Percentiles rank a stretch among this genome's conserved stretches.
Evolutionary conservation across 495 filamentous ascomycete genomes (phyloP).

Genomic region (Neurospora cerealis): DNA sequence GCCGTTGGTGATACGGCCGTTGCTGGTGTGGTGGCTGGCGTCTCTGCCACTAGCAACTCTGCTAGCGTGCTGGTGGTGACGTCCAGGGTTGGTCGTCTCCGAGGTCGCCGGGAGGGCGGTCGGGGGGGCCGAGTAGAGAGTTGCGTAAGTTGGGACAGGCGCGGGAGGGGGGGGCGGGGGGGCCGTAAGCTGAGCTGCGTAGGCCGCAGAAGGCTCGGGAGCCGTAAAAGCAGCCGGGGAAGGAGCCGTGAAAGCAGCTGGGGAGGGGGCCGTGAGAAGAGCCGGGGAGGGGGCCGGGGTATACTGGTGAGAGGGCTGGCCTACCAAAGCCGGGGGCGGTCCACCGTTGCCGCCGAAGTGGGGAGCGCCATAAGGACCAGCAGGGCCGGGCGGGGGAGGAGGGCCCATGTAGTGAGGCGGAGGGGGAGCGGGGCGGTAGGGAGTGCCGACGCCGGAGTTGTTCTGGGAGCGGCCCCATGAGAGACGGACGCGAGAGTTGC

Average conservation of each 20-base stretch:
- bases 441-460: conserved; percentile 97
- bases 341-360: conserved; percentile 14
- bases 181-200: neutral
- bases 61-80: neutral
- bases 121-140: neutral
- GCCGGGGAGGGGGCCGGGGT: neutral
- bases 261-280: neutral
- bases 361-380: conserved; percentile 16
- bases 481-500: conserved; percentile 93
- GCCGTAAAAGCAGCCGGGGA: neutral
- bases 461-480: conserved; percentile 98
- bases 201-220: neutral
- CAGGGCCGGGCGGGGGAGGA: conserved; percentile 18
- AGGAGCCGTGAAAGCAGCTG: neutral
- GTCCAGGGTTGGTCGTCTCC: neutral
- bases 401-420: conserved; percentile 59
- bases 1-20: neutral
- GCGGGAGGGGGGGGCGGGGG: neutral
- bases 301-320: neutral
- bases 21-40: neutral
- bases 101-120: neutral
- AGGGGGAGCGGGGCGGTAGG: conserved; percentile 90
- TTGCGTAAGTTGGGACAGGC: neutral
- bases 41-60: neutral
- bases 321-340: neutral